phyloP scores from a whole-genome alignment of 768 basidiomycete species.

The Hericium erinaceus region DNA sequence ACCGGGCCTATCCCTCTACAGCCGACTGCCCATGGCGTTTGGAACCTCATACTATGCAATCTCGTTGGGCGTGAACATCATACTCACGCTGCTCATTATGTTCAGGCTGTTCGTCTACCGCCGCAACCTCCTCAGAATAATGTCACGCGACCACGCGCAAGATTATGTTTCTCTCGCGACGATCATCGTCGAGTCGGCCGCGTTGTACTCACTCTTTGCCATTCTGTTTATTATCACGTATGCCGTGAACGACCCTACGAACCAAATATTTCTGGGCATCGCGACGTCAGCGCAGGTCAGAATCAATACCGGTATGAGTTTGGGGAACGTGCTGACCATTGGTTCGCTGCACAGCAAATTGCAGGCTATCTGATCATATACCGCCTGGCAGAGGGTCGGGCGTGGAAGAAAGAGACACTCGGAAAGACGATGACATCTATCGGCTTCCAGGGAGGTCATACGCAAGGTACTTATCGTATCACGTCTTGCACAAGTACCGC shows the following conservation, averaged over 20 bases:
- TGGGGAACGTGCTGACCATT: too few relatives aligned
- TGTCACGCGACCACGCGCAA: conserved; percentile 11
- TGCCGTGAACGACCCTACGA: conserved; percentile 15
- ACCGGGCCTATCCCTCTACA: conserved; percentile 15
- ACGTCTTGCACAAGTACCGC: too few relatives aligned
- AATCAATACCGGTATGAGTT: too few relatives aligned
- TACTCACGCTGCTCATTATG: conserved; percentile 19
- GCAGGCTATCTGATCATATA: too few relatives aligned
- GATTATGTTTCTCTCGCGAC: conserved; percentile 17
- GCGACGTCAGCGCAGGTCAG: too few relatives aligned
- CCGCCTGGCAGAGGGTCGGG: too few relatives aligned
- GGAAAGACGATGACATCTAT: too few relatives aligned
- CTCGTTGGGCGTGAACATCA: conserved; percentile 18
- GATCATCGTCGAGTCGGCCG: conserved; percentile 20
- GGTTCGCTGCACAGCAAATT: too few relatives aligned
- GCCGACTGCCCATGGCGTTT: conserved; percentile 10
- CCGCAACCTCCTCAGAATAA: conserved; percentile 1
- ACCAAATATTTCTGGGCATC: conserved; percentile 11
- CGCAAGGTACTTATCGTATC: too few relatives aligned
- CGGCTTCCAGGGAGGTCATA: too few relatives aligned
- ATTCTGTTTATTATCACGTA: conserved; percentile 20
- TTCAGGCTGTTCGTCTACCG: conserved; percentile 16
- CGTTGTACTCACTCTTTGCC: conserved; percentile 18
- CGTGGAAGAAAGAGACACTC: too few relatives aligned
- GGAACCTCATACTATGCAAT: conserved; percentile 18